Evolutionary conservation across 1,284 basidiomycete species (phyloP), one percentile per base, ranked within the genome.

Genomic region (Apiotrichum gracile): DNA sequence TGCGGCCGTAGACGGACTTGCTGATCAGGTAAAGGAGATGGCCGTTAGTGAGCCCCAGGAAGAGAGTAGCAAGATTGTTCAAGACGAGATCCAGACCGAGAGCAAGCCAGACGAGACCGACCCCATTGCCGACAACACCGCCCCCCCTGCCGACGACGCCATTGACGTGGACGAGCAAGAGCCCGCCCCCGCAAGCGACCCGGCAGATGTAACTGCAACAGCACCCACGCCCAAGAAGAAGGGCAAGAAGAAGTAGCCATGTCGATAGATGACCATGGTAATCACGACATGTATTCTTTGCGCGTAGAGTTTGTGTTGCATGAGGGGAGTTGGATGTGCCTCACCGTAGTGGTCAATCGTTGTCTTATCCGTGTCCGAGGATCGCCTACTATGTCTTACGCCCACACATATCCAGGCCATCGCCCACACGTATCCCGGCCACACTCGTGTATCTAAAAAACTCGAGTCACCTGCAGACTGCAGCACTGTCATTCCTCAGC

Each of bases 11-110:
- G 72, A 68, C 51, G 68, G 65, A 3, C 55, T 74, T 29, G 68
- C 67, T 22, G 72, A 73, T 37, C 74, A 75, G 54, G 72, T 76
- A 42, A 69, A 73, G 56, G 69, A 70, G 21, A 46, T 77, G 44
- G 61, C 62, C 25, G 65, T 75, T 21, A 53, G 50, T 37, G 47
- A 45, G 33, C 16, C 21, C 27, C 51, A 47, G 26, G 59, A 52
- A 27, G 55, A 57, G 44, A 51, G 37, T 38, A 49, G 22, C 52
- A 31, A 25, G 21, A 39, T 34, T 8, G n/a, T 21, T 21, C 19
- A 41, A n/a, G 44, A 42, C 26, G 47, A 25, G 34, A 16, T 29
- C n/a, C 42, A 49, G 24, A 38, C 22, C 7, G 49, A 34, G n/a
- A n/a, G n/a, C n/a, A n/a, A n/a, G n/a, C n/a, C n/a, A 14, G 47